A percentile compares a stretch with the other conserved stretches of the same genome.
Evolutionary conservation across 495 filamentous ascomycete genomes (phyloP).

Genomic region (Emericellopsis terricola): DNA sequence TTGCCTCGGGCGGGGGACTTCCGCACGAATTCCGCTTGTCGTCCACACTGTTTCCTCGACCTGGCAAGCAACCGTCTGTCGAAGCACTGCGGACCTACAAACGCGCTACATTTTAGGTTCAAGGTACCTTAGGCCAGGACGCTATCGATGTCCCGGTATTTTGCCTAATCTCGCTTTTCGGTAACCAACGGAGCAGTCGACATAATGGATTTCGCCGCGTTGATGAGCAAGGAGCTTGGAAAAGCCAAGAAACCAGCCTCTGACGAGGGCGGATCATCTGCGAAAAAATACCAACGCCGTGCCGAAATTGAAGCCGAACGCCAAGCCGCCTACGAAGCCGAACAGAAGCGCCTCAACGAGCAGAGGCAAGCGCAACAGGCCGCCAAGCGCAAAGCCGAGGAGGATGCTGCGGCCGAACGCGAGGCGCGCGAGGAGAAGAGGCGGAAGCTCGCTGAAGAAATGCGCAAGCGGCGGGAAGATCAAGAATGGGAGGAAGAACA

Average conservation of each 20-base stretch:
- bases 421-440: conserved; percentile 63
- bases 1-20: no score
- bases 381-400: conserved; percentile 79
- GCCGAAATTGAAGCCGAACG: conserved; percentile 75
- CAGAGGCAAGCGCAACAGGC: conserved; percentile 46
- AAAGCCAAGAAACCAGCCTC: conserved; percentile 36
- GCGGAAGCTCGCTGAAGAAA: conserved; percentile 63
- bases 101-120: no score
- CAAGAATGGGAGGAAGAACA: conserved; percentile 41
- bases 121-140: no score
- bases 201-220: conserved; percentile 82
- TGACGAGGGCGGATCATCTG: conserved; percentile 16
- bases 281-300: conserved; percentile 73
- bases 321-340: conserved; percentile 58
- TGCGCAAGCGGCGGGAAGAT: conserved; percentile 45
- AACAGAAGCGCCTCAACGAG: conserved; percentile 50
- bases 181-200: no score
- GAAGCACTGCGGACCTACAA: no score
- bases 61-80: no score
- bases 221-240: conserved; percentile 81
- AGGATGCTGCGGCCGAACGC: conserved; percentile 55
- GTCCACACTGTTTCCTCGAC: no score
- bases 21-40: no score
- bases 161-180: no score
- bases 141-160: no score